phyloP scores from a whole-genome alignment of 2,329 filamentous ascomycete species.

The Gyromitra esculenta region DNA sequence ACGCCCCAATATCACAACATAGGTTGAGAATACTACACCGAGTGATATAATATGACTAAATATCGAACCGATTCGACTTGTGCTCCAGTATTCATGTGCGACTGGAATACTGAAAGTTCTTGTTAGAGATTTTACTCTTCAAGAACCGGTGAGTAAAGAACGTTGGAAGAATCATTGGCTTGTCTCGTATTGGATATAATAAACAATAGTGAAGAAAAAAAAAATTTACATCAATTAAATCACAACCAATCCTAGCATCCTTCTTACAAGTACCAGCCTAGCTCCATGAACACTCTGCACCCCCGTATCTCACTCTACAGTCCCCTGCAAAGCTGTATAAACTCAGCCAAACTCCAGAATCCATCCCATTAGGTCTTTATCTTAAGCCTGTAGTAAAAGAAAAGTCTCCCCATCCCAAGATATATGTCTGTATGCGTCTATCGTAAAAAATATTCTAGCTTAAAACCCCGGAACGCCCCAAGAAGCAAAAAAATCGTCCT shows the following conservation, averaged over 20 bases:
- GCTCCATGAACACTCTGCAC: not conserved
- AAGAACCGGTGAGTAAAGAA: not conserved
- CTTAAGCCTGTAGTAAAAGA: conserved; percentile 2
- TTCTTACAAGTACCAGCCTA: not conserved
- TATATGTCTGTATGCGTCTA: conserved; percentile 29
- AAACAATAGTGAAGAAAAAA: not conserved
- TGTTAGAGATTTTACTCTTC: not conserved
- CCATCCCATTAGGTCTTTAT: conserved; percentile 27
- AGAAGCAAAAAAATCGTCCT: conserved; percentile 43
- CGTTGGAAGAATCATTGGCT: not conserved
- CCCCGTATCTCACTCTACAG: not conserved
- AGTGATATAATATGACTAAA: too few relatives aligned
- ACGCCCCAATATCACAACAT: too few relatives aligned
- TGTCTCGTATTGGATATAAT: not conserved
- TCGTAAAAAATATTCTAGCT: conserved; percentile 2
- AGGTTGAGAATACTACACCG: too few relatives aligned
- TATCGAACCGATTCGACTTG: too few relatives aligned
- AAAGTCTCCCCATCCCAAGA: not conserved
- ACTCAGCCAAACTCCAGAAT: conserved; percentile 28
- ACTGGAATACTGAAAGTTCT: too few relatives aligned
- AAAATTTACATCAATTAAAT: not conserved
- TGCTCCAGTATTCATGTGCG: too few relatives aligned
- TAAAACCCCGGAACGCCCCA: conserved; percentile 43
- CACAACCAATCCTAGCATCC: not conserved
- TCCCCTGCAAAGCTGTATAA: not conserved